Base-by-base conservation (phyloP, 1,284 basidiomycete species). In the Ustilago sp. region DNA sequence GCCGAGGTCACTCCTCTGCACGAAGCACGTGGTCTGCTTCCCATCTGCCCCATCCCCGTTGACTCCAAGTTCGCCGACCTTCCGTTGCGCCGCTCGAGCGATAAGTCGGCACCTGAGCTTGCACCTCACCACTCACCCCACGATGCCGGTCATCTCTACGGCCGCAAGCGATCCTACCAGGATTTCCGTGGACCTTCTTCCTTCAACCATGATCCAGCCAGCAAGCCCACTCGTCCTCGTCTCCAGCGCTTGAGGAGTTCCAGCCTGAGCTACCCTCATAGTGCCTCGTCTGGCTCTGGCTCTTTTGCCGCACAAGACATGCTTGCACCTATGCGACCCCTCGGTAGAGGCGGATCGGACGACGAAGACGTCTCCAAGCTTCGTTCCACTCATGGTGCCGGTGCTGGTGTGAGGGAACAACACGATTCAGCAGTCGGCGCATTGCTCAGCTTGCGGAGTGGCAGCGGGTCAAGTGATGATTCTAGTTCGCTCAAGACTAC, bases 361-460 rank as follows among this genome's bases (percentile, higher is more conserved):
- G 70, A 77, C 47, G 74, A 77, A 19, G 74, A 67, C 11, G 59
- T 77, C 0, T 70, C 70, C 19, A 55, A 70, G 64, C 63, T 73
- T 13, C 66, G 74, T 9, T 73, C 74, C 9, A 77, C 74, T 13
- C 69, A 73, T 39, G 43, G 35, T 34, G 54, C 45, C 51, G n/a
- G 17, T 11, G 36, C 31, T 2, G 67, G 52, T 2, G 38, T 63
- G 50, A 69, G 61, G 43, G 71, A 77, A 52, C 74, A 68, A 62
- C 63, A 67, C 41, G 71, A 71, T 36, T 74, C 71, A n/a, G 77
- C 73, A 1, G 73, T 79, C 2, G 77, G 77, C 8, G 77, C 77
- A 0, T 55, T 79, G 45, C 55, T 79, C 17, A 75, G 73, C 58
- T 38, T 79, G 38, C 68, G 77, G n/a, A 69, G 65, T 58, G 64